Evolutionary conservation across 164 flowering plant genomes (phyloP), one percentile per base, ranked within the genome.

Genomic region (Piper betle): DNA sequence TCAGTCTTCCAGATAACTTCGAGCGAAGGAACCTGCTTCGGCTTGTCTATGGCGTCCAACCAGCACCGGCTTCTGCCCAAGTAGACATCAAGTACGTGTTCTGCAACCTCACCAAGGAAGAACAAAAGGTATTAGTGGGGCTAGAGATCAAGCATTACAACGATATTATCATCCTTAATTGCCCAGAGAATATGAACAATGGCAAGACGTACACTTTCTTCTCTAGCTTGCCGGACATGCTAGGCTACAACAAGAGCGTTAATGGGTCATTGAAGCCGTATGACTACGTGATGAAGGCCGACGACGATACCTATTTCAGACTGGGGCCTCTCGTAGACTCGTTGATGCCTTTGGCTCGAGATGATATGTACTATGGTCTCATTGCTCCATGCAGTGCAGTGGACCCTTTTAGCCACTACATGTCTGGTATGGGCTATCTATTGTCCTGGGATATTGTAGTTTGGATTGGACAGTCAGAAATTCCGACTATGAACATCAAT

Each of bases 351-450:
- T 70, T 87, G 62, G 83, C 97, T 0, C 73, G 89, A 53, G 70
- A 75, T n/a, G 97, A 91, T 60, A 64, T 87, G 67, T 87, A 87
- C 63, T 91, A 87, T 59, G 97, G 97, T 0, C 86, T 76, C 66
- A 91, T 83, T 3, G 80, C 87, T n/a, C 95, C 97, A 6, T 91
- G 97, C 60, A 72, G 71, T 0, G 87, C 92, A 65, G 83, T 80
- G 88, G 81, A 91, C 72, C 95, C 97, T 1, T 91, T 87, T 48
- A 76, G 65, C 18, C 74, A 73, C 37, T 91, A 85, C 78, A 91
- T 91, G 97, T 82, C 93, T 0, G 97, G 97, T 0, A 91, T 91
- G 98, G 98, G 96, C 0, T 88, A 75, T 57, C 18, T 84, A 54
- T 56, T 91, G 4, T 91, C 96, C 0, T 91, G 98, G 98, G 96